Conservation (phyloP, 371 early-diverging fungal species). For the Mortierella sp. region DNA sequence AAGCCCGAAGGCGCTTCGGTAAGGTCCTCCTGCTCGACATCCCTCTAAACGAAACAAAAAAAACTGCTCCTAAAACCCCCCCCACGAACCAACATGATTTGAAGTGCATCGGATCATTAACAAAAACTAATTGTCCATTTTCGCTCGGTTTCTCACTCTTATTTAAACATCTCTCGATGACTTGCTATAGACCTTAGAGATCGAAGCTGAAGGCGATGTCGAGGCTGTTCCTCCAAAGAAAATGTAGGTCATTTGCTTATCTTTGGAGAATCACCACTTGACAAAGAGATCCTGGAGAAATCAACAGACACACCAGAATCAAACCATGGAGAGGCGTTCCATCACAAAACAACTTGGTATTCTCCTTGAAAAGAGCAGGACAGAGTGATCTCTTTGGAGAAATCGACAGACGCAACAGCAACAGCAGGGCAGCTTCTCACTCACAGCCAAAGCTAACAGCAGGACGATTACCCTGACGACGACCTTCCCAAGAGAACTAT, state of each 20-base stretch:
- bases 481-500: too few species aligned
- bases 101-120: background rate
- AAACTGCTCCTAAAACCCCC: background rate
- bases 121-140: background rate
- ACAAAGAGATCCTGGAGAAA: background rate
- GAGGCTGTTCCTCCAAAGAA: constrained; percentile 52
- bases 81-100: background rate
- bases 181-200: constrained; percentile 10
- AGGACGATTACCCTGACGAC: too few species aligned
- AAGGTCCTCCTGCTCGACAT: background rate
- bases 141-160: background rate
- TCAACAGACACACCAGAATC: background rate
- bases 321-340: background rate
- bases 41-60: background rate
- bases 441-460: too few species aligned
- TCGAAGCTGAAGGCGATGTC: constrained; percentile 15
- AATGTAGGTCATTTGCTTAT: constrained; percentile 32
- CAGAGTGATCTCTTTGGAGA: too few species aligned
- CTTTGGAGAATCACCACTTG: background rate
- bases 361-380: background rate
- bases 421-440: too few species aligned
- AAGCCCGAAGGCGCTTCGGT: constrained; percentile 6
- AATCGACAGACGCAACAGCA: too few species aligned
- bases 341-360: background rate
- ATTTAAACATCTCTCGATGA: background rate